A percentile compares a stretch with the other conserved stretches of the same genome.
These are phyloP conservation scores for Lactarius sanguifluus DNA, from an alignment of 768 basidiomycete species.

Conservation along the genomic window DNA sequence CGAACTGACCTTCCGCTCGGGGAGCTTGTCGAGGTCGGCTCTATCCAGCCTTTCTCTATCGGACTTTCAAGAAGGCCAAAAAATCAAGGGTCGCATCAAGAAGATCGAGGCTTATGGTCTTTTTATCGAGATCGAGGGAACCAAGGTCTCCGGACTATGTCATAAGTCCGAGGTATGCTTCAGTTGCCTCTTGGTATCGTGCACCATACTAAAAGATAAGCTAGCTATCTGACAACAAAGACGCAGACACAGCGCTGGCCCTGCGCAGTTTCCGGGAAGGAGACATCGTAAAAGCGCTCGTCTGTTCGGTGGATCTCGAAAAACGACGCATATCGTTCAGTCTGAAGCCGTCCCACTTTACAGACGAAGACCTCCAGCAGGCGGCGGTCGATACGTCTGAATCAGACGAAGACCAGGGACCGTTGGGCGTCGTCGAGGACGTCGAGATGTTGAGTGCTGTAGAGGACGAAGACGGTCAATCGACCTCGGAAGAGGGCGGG, in stretches of 20 bases:
- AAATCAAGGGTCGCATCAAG: constrained; percentile 75
- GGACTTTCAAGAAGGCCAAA: constrained; percentile 76
- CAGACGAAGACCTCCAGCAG: constrained; percentile 56
- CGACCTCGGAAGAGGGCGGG: constrained; percentile 26
- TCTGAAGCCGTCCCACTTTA: constrained; percentile 87
- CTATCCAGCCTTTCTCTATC: constrained; percentile 43
- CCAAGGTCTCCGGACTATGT: constrained; percentile 85
- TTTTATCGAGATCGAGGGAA: constrained; percentile 88
- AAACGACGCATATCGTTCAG: constrained; percentile 80
- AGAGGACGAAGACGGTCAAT: constrained; percentile 26
- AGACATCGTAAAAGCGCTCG: constrained; percentile 77
- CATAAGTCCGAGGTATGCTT: constrained; percentile 85
- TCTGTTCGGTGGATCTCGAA: constrained; percentile 70
- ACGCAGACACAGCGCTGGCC: constrained; percentile 75
- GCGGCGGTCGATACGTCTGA: constrained; percentile 37
- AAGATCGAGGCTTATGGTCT: constrained; percentile 85
- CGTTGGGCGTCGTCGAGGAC: constrained; percentile 38
- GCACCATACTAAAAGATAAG: constrained; percentile 3
- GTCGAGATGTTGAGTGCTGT: constrained; percentile 36
- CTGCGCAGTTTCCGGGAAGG: constrained; percentile 83
- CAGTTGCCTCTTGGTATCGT: neutral
- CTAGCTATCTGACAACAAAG: constrained; percentile 85
- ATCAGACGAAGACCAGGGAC: constrained; percentile 34
- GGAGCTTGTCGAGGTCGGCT: constrained; percentile 46
- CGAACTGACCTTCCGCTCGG: constrained; percentile 86